Evolutionary conservation across 1,284 basidiomycete species (phyloP), one percentile per base, ranked within the genome.

Genomic region (Ganoderma sinense): DNA sequence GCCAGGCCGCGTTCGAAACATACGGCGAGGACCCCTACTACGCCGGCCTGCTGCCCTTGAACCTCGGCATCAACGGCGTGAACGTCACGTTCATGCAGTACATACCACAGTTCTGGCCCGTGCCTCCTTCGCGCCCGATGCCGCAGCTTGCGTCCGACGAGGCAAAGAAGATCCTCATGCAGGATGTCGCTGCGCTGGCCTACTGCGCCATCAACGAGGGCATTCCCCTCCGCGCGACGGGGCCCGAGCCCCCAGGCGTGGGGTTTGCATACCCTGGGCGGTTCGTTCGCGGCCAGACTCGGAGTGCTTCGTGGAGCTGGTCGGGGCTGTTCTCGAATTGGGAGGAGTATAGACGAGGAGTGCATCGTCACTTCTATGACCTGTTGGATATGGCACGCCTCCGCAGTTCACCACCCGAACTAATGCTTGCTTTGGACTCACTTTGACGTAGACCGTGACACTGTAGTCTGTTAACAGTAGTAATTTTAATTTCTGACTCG

Each of bases 21-120:
- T 16, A 7, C 16, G 13, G 31, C n/a, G 55, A 36, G 23, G 41
- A 59, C 43, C 56, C 36, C 13, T 10, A 14, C 4, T 64, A 60
- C 36, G 62, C 62, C 0, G 62, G 55, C 10, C n/a, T 64, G 55
- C 29, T 67, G n/a, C 51, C 60, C 10, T 26, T 62, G 29, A n/a
- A 59, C 4, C 60, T 55, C 62, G 8, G 8, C 18, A 33, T 64
- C 41, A 26, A 59, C 39, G 62, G 63, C 26, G 18, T 56, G 10
- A 41, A 33, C 41, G 33, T 41, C 40, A 6, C 58, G 41, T 45
- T 64, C 26, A 5, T 51, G 53, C 26, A 39, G 31, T 41, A 48
- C 26, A 20, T 58, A 31, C 51, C 53, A 6, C 61, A 61, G 23
- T 60, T 41, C 23, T 11, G 65, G 14, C 26, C 29, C 18, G 16